Percentiles rank a stretch among this genome's conserved stretches.
Conservation (phyloP, 805 yeast genomes). For the Wickerhamomyces kurtzmanii region DNA sequence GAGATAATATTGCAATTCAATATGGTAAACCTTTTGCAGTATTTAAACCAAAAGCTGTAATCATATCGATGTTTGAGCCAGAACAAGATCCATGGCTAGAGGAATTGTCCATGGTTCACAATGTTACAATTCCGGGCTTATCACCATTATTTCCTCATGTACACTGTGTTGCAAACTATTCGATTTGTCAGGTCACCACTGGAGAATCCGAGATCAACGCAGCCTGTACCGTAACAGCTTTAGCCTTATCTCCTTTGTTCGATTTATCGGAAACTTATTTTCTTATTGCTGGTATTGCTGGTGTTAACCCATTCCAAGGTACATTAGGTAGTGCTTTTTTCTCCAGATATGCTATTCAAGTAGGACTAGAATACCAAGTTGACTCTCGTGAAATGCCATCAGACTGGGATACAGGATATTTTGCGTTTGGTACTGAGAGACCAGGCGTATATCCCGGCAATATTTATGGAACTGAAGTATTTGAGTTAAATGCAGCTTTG, state of each 20-base stretch:
- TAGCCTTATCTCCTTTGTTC: conserved; percentile 41
- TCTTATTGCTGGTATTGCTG: conserved; percentile 58
- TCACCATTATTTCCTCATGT: conserved; percentile 49
- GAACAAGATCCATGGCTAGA: conserved; percentile 47
- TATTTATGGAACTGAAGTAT: conserved; percentile 57
- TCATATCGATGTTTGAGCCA: conserved; percentile 43
- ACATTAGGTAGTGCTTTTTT: conserved; percentile 54
- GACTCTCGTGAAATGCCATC: conserved; percentile 37
- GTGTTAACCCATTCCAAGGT: conserved; percentile 46
- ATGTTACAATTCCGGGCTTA: conserved; percentile 56
- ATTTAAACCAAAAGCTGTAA: conserved; percentile 41
- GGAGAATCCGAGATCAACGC: conserved; percentile 68
- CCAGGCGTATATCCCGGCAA: conserved; percentile 41
- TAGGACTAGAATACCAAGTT: conserved; percentile 47
- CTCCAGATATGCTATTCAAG: conserved; percentile 53
- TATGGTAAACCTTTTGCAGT: no score
- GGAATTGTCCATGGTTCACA: conserved; percentile 35
- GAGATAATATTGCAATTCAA: no score
- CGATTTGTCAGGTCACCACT: conserved; percentile 52
- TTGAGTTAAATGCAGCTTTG: conserved; percentile 48
- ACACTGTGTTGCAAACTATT: conserved; percentile 42
- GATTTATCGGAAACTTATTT: conserved; percentile 53
- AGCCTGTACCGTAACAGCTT: conserved; percentile 46
- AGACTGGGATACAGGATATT: conserved; percentile 55
- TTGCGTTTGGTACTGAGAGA: conserved; percentile 39